phyloP scores from a whole-genome alignment of 2,329 filamentous ascomycete genomes.

The Metarhizium sp. region DNA sequence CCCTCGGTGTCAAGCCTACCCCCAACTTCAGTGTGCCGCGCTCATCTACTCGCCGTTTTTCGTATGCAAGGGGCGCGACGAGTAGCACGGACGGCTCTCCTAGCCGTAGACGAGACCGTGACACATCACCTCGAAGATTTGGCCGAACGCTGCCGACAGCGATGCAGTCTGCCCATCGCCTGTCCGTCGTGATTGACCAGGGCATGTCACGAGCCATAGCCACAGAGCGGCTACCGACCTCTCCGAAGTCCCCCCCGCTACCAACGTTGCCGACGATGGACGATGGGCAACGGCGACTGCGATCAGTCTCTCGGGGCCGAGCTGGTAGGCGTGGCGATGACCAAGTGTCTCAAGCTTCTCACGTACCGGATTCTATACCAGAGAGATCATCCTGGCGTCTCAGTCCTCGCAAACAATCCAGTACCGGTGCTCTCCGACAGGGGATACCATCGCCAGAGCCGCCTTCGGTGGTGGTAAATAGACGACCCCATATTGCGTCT shows the following conservation, averaged over 20 bases:
- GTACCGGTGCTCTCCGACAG: constrained; percentile 2
- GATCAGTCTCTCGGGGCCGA: constrained; percentile 1
- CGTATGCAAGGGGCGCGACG: constrained; percentile 24
- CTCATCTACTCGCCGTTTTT: constrained; percentile 34
- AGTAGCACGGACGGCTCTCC: constrained; percentile 7
- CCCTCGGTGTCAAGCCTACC: constrained; percentile 18
- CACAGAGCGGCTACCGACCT: constrained; percentile 1
- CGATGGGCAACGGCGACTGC: not conserved
- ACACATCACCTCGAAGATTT: not conserved
- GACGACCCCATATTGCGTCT: constrained; percentile 4
- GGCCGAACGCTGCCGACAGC: constrained; percentile 34
- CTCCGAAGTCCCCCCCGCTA: not conserved
- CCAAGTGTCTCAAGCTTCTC: not conserved
- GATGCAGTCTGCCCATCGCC: constrained; percentile 37
- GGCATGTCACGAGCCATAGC: not conserved
- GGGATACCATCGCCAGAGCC: not conserved
- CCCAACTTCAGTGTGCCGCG: constrained; percentile 47
- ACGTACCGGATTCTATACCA: not conserved
- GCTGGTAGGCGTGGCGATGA: not conserved
- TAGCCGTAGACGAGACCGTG: constrained; percentile 1
- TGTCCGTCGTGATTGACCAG: constrained; percentile 46
- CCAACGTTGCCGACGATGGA: not conserved
- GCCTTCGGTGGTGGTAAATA: not conserved
- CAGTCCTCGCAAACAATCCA: constrained; percentile 4
- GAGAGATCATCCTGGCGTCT: not conserved